Evolutionary conservation across 495 filamentous ascomycete genomes (phyloP).

Genomic region (Podospora anserina): DNA sequence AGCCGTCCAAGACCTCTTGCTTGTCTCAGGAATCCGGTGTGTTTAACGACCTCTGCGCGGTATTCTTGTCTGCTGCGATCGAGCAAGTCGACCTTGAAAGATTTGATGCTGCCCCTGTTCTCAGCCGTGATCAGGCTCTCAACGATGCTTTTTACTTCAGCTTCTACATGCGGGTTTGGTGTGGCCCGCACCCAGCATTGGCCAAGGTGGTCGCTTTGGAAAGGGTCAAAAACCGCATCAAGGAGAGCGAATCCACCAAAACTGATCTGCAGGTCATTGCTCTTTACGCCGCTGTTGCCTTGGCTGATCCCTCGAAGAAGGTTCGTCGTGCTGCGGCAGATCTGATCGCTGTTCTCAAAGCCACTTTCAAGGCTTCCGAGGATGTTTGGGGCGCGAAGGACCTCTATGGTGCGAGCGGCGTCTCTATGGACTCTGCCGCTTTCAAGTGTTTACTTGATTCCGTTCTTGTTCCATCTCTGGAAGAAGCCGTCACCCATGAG

Average conservation of each 20-base stretch:
- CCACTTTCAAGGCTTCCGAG: slow-evolving; percentile 22
- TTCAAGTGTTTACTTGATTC: slow-evolving; percentile 57
- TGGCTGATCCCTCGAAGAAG: slow-evolving; percentile 67
- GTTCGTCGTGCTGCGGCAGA: slow-evolving; percentile 73
- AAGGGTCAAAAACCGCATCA: slow-evolving; percentile 53
- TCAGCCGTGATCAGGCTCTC: slow-evolving; percentile 53
- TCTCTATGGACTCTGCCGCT: slow-evolving; percentile 56
- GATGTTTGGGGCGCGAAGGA: slow-evolving; percentile 38
- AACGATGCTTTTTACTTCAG: slow-evolving; percentile 66
- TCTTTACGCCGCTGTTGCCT: slow-evolving; percentile 69
- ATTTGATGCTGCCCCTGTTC: slow-evolving; percentile 57
- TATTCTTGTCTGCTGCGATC: slow-evolving; percentile 58
- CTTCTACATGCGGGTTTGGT: slow-evolving; percentile 74
- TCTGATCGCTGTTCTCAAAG: slow-evolving; percentile 50
- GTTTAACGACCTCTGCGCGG: slow-evolving; percentile 57
- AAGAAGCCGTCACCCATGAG: slow-evolving; percentile 77
- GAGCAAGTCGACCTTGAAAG: slow-evolving; percentile 48
- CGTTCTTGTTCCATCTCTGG: slow-evolving; percentile 65
- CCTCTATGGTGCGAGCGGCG: slow-evolving; percentile 50
- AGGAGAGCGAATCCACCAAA: slow-evolving; percentile 42
- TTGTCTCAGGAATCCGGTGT: slow-evolving; percentile 41
- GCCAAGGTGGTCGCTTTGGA: slow-evolving; percentile 66
- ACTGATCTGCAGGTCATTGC: slow-evolving; percentile 72
- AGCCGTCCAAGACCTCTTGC: slow-evolving; percentile 42
- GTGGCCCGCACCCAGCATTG: slow-evolving; percentile 62